Evolutionary conservation across 306 rosid species (phyloP), one percentile per base, ranked within the genome.

Genomic region (Begonia fuchsioides): DNA sequence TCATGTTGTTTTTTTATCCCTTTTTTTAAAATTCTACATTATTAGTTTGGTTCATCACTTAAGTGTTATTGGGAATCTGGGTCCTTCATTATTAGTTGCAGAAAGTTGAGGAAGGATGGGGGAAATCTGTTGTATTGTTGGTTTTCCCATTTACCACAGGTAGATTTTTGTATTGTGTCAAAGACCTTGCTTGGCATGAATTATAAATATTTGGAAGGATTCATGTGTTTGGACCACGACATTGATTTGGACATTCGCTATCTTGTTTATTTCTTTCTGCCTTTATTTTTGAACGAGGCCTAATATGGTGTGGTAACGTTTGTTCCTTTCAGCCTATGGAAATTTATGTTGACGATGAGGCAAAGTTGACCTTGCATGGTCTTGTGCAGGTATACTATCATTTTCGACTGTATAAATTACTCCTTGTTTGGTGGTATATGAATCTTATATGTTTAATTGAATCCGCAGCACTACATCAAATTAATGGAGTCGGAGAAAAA

Each of bases 301-400:
- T 86, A 85, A 85, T 80, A 65, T 77, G 75, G 79, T 92, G 82
- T 82, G 77, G 68, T 82, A 73, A 79, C 77, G 66, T 85, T 80
- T 92, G 79, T 85, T 85, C 85, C 77, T 92, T 92, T 79, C 98
- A 92, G 98, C 98, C 98, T 15, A 92, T 92, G 98, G 98, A 92
- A 92, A 92, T 92, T 55, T 92, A 92, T 79, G 98, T 92, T 32
- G 98, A 92, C 3, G 98, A 92, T 3, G 98, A 92, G 70, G 95
- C 98, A 60, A 92, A 92, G 73, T 58, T 92, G 84, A 92, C 98
- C 39, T 77, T 92, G 62, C 86, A 53, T 47, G 98, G 98, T 46
- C 95, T 90, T 58, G 98, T 90, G 51, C 98, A 90, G 96, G 98
- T 90, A 50, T 6, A 52, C 17, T 5, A 51, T 38, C 1, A 43